These are phyloP conservation scores for Aspergillus transmontanensis DNA, from an alignment of 2,329 filamentous ascomycete species.

Conservation along the genomic window DNA sequence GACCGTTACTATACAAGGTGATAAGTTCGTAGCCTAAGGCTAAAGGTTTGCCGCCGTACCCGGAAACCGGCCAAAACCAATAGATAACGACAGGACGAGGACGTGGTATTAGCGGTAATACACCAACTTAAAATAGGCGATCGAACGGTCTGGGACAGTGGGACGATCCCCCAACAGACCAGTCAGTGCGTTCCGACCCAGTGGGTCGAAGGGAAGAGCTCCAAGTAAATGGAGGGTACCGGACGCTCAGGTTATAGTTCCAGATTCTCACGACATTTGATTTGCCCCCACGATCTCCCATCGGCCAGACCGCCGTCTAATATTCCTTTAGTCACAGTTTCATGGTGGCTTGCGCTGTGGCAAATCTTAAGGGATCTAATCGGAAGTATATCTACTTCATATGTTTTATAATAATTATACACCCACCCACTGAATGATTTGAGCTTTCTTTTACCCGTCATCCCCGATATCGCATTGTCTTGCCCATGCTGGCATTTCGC, in stretches of 20 bases:
- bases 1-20: neutral
- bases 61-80: conserved; percentile 15
- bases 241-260: neutral
- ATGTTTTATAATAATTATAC: neutral
- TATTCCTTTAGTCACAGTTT: conserved; percentile 2
- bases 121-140: conserved; percentile 28
- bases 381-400: neutral
- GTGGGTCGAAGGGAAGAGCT: conserved; percentile 10
- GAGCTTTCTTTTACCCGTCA: neutral
- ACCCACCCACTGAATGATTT: neutral
- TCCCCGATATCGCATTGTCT: conserved; percentile 1
- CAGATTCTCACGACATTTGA: conserved; percentile 1
- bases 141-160: conserved; percentile 30
- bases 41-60: conserved; percentile 22
- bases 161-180: conserved; percentile 23
- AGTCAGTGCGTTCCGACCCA: conserved; percentile 19
- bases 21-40: conserved; percentile 4
- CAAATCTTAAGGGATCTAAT: conserved; percentile 3
- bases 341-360: conserved; percentile 2
- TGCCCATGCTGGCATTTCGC: neutral
- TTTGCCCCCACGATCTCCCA: conserved; percentile 1
- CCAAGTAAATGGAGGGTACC: conserved; percentile 9
- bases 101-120: conserved; percentile 22
- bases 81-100: conserved; percentile 11
- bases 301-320: conserved; percentile 4